Evolutionary conservation across 2,329 filamentous ascomycete genomes (phyloP), one percentile per base, ranked within the genome.

Genomic region (Diaporthe helianthi): DNA sequence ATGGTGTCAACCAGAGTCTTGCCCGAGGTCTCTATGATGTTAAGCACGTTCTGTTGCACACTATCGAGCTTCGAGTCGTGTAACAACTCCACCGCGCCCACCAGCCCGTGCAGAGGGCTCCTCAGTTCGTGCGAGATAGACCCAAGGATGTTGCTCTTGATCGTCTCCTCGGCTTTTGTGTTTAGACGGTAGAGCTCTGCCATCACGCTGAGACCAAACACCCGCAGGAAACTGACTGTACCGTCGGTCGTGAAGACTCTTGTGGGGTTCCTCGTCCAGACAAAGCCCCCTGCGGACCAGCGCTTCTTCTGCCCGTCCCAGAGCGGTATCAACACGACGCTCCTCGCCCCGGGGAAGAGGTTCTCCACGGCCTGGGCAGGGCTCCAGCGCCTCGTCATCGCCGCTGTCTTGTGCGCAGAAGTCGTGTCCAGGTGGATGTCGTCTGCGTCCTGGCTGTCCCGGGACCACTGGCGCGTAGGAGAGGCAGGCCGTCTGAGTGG

Each of bases 41-140:
- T 79, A 0, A 85, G 74, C 15, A 85, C 79, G 19, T 83, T 82
- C 3, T 79, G 78, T 71, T 87, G 86, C 6, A 81, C 79, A 1
- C 80, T 79, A 49, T 80, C 80, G 29, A 88, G 78, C 0, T 77
- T 70, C 0, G 85, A 87, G n/a, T 88, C 85, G 4, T 83, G 80
- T 0, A 90, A 73, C 4, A 89, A 76, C 71, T 88, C 86, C 1
- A 82, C 80, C 64, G 80, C 86, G 0, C 86, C 83, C 0, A 90
- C 77, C 38, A 90, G 84, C 2, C 88, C 88, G 67, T 90, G 88
- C 0, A 90, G 78, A 0, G 88, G 88, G 2, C 85, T 88, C 5
- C 88, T 81, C 17, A 90, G 77, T 74, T 90, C 88, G 73, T 90
- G 88, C 3, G 85, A 88, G 7, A 90, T 83, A 1, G 85, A 89